These are phyloP conservation scores for Hygrophorus russula DNA, from an alignment of 768 basidiomycete species.

Conservation along the genomic window DNA sequence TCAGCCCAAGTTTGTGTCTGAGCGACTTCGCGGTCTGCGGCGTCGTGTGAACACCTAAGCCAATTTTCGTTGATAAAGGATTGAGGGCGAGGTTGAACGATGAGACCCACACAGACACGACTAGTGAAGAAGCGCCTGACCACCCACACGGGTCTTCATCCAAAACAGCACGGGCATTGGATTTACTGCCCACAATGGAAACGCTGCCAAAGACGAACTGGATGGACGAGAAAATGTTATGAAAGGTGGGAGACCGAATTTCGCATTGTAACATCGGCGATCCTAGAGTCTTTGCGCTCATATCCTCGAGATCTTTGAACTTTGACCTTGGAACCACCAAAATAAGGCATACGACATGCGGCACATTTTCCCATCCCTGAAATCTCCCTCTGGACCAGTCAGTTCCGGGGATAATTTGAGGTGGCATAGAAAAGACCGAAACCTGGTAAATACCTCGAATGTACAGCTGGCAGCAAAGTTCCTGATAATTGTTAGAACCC, in stretches of 20 bases:
- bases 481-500: slow-evolving; percentile 25
- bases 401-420: background rate
- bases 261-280: slow-evolving; percentile 18
- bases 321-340: slow-evolving; percentile 23
- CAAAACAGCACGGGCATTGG: slow-evolving; percentile 9
- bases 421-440: background rate
- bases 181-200: slow-evolving; percentile 9
- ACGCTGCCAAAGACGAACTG: slow-evolving; percentile 14
- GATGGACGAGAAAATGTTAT: slow-evolving; percentile 15
- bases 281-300: slow-evolving; percentile 7
- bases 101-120: slow-evolving; percentile 19
- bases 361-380: slow-evolving; percentile 20
- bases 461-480: slow-evolving; percentile 26
- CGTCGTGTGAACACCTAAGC: slow-evolving; percentile 15
- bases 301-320: slow-evolving; percentile 17
- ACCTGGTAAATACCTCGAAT: slow-evolving; percentile 17
- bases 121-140: slow-evolving; percentile 15
- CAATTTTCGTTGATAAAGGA: slow-evolving; percentile 9
- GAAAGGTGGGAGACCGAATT: slow-evolving; percentile 11
- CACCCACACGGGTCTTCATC: slow-evolving; percentile 15
- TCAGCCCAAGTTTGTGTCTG: slow-evolving; percentile 13
- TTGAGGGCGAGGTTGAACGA: slow-evolving; percentile 13
- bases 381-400: slow-evolving; percentile 13
- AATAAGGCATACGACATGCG: slow-evolving; percentile 25
- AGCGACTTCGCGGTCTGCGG: slow-evolving; percentile 10